Conservation (phyloP, 768 basidiomycete species). For the Kwoniella heveanensis region DNA sequence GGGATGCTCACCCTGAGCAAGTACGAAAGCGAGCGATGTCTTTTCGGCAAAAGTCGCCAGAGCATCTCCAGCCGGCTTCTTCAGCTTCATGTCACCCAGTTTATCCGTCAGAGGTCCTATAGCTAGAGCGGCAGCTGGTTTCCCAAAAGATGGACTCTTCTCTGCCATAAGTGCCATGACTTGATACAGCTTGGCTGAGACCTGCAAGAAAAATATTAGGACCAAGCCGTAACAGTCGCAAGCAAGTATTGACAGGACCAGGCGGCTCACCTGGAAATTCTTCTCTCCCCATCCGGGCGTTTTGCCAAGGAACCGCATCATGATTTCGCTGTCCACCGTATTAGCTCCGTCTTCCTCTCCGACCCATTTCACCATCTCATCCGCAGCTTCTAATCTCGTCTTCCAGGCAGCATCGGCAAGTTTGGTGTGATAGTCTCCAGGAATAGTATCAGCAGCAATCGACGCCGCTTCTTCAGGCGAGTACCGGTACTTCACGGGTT, state of each 20-base stretch:
- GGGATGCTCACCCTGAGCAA: slow-evolving; percentile 73
- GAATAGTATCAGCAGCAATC: slow-evolving; percentile 72
- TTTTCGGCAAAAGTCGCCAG: slow-evolving; percentile 83
- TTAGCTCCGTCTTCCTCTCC: slow-evolving; percentile 63
- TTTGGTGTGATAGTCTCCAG: slow-evolving; percentile 68
- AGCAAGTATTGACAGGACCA: background rate
- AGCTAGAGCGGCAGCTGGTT: slow-evolving; percentile 78
- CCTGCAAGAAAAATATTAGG: slow-evolving; percentile 60
- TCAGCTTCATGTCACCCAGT: slow-evolving; percentile 91
- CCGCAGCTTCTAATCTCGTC: slow-evolving; percentile 77
- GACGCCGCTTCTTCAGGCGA: slow-evolving; percentile 88
- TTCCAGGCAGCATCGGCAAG: slow-evolving; percentile 94
- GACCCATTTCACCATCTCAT: slow-evolving; percentile 82
- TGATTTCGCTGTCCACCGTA: slow-evolving; percentile 77
- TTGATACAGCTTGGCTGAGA: slow-evolving; percentile 84
- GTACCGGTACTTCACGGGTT: slow-evolving; percentile 87
- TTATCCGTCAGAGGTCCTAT: slow-evolving; percentile 86
- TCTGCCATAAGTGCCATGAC: slow-evolving; percentile 74
- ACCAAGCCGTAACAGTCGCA: too few species aligned
- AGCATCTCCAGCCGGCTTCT: slow-evolving; percentile 91
- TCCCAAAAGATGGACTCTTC: slow-evolving; percentile 77
- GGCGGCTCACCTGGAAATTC: slow-evolving; percentile 80
- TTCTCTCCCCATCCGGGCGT: slow-evolving; percentile 94
- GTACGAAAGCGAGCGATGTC: slow-evolving; percentile 89
- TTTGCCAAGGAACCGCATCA: slow-evolving; percentile 83